Conservation (phyloP, 257 asterid genomes). For the Capsicum pubescens region DNA sequence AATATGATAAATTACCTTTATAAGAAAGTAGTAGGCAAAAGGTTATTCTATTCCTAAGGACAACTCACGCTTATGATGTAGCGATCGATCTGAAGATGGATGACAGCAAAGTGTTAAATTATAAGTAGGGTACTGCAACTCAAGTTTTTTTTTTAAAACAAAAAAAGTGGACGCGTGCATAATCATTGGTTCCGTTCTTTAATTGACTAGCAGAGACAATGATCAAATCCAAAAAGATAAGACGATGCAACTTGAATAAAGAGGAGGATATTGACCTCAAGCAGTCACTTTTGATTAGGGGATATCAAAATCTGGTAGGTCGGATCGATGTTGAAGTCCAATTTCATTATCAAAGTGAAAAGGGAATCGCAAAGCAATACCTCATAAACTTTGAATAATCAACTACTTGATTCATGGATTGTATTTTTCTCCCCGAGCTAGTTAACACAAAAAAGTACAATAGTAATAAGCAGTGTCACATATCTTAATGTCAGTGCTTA, state of each 20-base stretch:
- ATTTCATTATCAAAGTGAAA: conserved; percentile 4
- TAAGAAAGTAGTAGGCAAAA: background rate
- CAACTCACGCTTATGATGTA: background rate
- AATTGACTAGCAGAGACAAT: background rate
- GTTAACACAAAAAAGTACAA: background rate
- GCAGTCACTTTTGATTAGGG: background rate
- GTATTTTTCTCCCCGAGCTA: background rate
- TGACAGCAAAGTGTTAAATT: too few species aligned
- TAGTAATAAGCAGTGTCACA: background rate
- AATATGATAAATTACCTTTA: too few species aligned
- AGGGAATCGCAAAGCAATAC: background rate
- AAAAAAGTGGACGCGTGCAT: background rate
- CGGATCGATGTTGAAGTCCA: background rate
- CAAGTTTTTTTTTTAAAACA: background rate
- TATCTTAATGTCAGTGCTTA: conserved; percentile 12
- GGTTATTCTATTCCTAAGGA: background rate
- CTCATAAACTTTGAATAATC: background rate
- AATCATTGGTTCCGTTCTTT: background rate
- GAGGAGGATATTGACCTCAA: background rate
- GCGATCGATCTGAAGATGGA: background rate
- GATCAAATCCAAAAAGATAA: background rate
- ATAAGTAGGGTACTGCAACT: background rate
- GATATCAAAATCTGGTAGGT: background rate
- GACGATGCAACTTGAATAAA: background rate
- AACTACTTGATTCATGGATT: background rate